Evolutionary conservation across 1,284 basidiomycete species (phyloP).

Genomic region (Anthracocystis panici-leucophaei): DNA sequence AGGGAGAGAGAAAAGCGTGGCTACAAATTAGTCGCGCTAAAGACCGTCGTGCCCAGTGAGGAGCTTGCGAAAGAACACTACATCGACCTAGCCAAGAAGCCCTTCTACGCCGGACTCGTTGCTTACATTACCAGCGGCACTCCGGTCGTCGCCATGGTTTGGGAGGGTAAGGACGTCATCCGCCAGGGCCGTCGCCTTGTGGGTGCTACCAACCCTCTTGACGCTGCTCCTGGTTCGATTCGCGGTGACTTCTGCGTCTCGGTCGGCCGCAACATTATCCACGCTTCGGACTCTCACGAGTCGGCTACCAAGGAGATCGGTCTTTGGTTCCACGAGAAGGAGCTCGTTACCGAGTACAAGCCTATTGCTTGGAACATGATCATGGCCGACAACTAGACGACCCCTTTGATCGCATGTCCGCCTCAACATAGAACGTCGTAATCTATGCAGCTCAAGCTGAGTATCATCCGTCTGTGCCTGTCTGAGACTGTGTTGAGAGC

Average conservation of each 20-base stretch:
- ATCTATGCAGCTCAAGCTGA: not conserved
- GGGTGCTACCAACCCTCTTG: slow-evolving; percentile 65
- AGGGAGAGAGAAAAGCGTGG: too few relatives aligned
- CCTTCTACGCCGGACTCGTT: slow-evolving; percentile 62
- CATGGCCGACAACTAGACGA: slow-evolving; percentile 58
- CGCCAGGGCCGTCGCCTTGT: slow-evolving; percentile 66
- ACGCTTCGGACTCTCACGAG: slow-evolving; percentile 72
- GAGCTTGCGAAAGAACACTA: slow-evolving; percentile 65
- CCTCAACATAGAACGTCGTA: not conserved
- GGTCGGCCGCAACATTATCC: slow-evolving; percentile 71
- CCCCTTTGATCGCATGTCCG: not conserved
- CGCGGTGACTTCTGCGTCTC: slow-evolving; percentile 63
- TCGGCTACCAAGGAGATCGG: slow-evolving; percentile 72
- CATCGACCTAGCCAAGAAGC: slow-evolving; percentile 60
- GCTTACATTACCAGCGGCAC: slow-evolving; percentile 64
- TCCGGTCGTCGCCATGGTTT: slow-evolving; percentile 67
- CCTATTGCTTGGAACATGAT: slow-evolving; percentile 67
- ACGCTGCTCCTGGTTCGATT: slow-evolving; percentile 60
- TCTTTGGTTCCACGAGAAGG: slow-evolving; percentile 71
- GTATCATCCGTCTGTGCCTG: not conserved
- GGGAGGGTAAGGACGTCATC: slow-evolving; percentile 67
- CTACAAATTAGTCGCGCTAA: slow-evolving; percentile 43
- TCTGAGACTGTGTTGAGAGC: not conserved
- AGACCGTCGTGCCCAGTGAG: slow-evolving; percentile 34
- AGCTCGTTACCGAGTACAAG: slow-evolving; percentile 71